phyloP scores from a whole-genome alignment of 2,329 filamentous ascomycete genomes.

The Diplodia intermedia region DNA sequence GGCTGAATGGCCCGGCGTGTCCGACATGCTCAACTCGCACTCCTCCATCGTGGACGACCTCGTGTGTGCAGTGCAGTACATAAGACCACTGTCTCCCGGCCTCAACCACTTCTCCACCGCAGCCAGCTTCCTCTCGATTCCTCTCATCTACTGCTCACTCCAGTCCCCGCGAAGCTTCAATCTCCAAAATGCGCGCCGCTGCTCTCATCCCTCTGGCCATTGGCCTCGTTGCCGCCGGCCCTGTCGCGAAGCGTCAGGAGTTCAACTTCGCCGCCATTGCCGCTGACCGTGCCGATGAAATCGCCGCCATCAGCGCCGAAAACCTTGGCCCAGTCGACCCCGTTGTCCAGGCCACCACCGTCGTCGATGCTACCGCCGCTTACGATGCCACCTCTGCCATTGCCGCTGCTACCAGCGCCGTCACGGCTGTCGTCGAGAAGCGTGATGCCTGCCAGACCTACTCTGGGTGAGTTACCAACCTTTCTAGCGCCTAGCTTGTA shows the following conservation, averaged over 20 bases:
- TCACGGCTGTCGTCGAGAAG: conserved; percentile 23
- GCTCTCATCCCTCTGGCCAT: conserved; percentile 20
- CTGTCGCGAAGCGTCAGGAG: conserved; percentile 25
- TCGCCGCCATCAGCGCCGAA: conserved; percentile 18
- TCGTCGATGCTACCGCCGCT: conserved; percentile 7
- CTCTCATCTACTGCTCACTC: conserved; percentile 5
- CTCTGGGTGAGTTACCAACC: conserved; percentile 6
- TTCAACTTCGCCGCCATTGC: conserved; percentile 19
- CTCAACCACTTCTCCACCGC: conserved; percentile 2
- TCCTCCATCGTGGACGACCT: background rate
- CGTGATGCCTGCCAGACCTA: conserved; percentile 17
- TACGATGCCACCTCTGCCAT: conserved; percentile 27
- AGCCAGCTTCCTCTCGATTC: conserved; percentile 1
- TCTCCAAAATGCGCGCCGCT: conserved; percentile 11
- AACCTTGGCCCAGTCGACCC: conserved; percentile 23
- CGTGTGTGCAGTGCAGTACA: conserved; percentile 12
- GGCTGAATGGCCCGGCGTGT: background rate
- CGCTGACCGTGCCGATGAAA: conserved; percentile 8
- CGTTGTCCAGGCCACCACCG: conserved; percentile 18
- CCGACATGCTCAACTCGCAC: background rate
- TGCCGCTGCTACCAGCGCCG: conserved; percentile 16
- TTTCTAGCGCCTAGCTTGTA: too few relatives aligned
- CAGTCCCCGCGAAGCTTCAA: background rate
- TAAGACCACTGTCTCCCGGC: conserved; percentile 12
- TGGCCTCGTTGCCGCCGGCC: conserved; percentile 28